phyloP scores from a whole-genome alignment of 1,284 basidiomycete species.

The Rhodofomes roseus region DNA sequence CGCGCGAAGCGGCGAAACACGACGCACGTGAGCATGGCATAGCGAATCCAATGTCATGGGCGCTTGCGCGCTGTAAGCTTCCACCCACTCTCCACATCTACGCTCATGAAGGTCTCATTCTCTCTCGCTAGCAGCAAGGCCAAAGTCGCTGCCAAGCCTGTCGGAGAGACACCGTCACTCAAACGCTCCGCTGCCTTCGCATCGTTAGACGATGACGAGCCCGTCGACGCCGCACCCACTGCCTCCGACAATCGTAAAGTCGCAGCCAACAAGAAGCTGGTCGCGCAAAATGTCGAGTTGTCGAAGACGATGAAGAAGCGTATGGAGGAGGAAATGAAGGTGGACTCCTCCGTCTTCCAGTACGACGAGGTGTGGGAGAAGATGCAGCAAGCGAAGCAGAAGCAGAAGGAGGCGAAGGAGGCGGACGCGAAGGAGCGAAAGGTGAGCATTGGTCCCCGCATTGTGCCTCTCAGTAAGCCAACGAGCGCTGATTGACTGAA shows the following conservation, averaged over 20 bases:
- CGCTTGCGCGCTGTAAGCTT: background rate
- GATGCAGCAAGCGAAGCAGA: slow-evolving; percentile 85
- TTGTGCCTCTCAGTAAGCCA: slow-evolving; percentile 6
- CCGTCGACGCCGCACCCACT: slow-evolving; percentile 44
- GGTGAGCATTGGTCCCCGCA: slow-evolving; percentile 39
- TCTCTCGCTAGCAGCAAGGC: slow-evolving; percentile 57
- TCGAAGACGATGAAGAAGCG: slow-evolving; percentile 61
- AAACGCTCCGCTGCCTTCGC: slow-evolving; percentile 61
- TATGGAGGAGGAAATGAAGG: slow-evolving; percentile 71
- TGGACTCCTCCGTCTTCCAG: slow-evolving; percentile 87
- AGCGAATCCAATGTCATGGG: background rate
- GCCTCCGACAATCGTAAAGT: slow-evolving; percentile 37
- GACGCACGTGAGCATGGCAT: background rate
- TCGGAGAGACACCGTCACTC: slow-evolving; percentile 51
- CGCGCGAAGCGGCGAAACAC: background rate
- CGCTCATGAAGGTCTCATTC: slow-evolving; percentile 76
- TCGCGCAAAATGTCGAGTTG: slow-evolving; percentile 54
- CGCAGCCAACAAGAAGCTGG: slow-evolving; percentile 46
- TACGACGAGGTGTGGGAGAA: slow-evolving; percentile 97
- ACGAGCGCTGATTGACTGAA: slow-evolving; percentile 18
- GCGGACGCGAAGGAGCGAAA: slow-evolving; percentile 70
- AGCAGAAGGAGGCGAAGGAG: slow-evolving; percentile 74
- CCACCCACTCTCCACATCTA: slow-evolving; percentile 5
- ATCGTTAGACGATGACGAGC: slow-evolving; percentile 59
- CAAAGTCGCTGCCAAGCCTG: slow-evolving; percentile 35